Conservation (phyloP, 2,329 filamentous ascomycete species). For the Talaromyces sp. region DNA sequence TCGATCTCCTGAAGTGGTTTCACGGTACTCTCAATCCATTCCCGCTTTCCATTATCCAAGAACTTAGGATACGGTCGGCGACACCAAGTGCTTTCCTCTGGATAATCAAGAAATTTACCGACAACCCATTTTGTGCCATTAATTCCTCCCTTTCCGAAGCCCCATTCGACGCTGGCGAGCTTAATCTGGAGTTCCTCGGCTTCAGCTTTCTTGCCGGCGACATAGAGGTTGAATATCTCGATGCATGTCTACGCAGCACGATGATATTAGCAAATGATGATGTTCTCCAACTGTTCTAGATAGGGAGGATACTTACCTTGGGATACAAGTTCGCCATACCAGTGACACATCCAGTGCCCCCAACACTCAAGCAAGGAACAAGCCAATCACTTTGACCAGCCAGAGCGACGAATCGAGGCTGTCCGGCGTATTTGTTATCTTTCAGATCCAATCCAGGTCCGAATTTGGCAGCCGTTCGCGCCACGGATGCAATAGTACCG, state of each 20-base stretch:
- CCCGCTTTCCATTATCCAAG: conserved; percentile 41
- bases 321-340: conserved; percentile 61
- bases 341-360: conserved; percentile 57
- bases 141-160: conserved; percentile 55
- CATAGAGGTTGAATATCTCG: conserved; percentile 47
- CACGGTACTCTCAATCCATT: conserved; percentile 32
- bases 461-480: conserved; percentile 35
- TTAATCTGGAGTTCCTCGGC: conserved; percentile 48
- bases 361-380: conserved; percentile 54
- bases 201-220: conserved; percentile 44
- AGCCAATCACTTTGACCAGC: conserved; percentile 44
- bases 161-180: conserved; percentile 51
- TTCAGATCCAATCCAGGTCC: conserved; percentile 20
- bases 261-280: background rate
- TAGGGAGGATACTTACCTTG: conserved; percentile 28
- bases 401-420: conserved; percentile 32
- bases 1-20: conserved; percentile 10
- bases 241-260: conserved; percentile 36
- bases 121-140: conserved; percentile 59
- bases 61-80: conserved; percentile 52
- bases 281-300: too few species aligned
- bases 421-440: background rate
- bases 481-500: conserved; percentile 39
- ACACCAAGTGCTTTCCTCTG: conserved; percentile 48
- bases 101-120: conserved; percentile 50